Evolutionary conservation across 2,329 filamentous ascomycete species (phyloP), one percentile per base, ranked within the genome.

Genomic region (Aspergillus brasiliensis): DNA sequence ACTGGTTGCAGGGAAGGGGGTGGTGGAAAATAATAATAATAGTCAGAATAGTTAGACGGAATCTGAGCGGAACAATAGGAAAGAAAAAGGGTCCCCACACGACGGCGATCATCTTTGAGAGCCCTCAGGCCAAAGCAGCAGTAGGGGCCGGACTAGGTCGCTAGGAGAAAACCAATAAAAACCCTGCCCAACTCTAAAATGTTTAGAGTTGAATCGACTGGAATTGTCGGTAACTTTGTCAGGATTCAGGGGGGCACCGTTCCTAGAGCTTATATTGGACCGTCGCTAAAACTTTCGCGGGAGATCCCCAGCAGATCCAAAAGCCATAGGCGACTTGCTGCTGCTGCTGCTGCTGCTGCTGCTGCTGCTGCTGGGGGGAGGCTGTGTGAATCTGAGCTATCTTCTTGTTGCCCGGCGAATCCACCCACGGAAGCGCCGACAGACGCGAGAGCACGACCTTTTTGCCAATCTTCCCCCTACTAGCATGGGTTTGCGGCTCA

Each of bases 241-340:
- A 61, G 59, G 60, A 57, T 66, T 60, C 66, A 66, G 67, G 70
- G 28, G 65, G 66, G 52, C 54, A 58, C 65, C 71, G 64, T 63
- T 59, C 59, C 55, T 60, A 58, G 62, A 65, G 67, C 62, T 68
- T 67, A 64, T 62, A 69, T 69, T 67, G 65, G 64, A 65, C 62
- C 48, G 42, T 67, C 63, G 60, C 54, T 25, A 56, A 70, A 73
- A 74, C 66, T 65, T 70, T 73, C 68, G 61, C 72, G 72, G 72
- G 72, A 74, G 72, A 73, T 75, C 72, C 72, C 63, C 70, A 68
- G 70, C 63, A 72, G 72, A 73, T 73, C 72, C 58, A 71, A 62
- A 34, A 56, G 40, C 44, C 42, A 54, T 42, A 38, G 54, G 19
- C 5, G 34, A 31, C 37, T n/a, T 46, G 53, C 31, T 31, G 11